These are phyloP conservation scores for Dothideomycetes sp. DNA, from an alignment of 2,329 filamentous ascomycete species.

Conservation along the genomic window DNA sequence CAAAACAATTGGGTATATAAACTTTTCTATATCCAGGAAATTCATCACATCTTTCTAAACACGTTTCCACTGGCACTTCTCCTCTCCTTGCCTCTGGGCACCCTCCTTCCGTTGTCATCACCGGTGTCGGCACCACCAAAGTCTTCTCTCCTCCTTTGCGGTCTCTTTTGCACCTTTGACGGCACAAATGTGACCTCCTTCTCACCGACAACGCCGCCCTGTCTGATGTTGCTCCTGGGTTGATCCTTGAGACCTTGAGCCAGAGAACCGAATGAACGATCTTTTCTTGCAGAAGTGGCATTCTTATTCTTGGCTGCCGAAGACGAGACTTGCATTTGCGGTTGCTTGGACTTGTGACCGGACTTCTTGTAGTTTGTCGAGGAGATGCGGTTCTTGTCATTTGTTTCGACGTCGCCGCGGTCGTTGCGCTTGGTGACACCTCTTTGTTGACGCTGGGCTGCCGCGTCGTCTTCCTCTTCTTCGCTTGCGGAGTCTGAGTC, in stretches of 20 bases:
- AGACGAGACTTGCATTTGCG: constrained; percentile 50
- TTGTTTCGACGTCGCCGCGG: constrained; percentile 23
- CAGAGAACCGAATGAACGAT: constrained; percentile 51
- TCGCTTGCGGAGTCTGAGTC: constrained; percentile 28
- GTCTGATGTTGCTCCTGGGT: constrained; percentile 18
- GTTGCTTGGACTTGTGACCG: constrained; percentile 34
- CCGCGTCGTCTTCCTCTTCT: constrained; percentile 20
- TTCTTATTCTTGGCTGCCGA: constrained; percentile 25
- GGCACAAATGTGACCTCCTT: constrained; percentile 67
- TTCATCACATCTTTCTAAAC: constrained; percentile 53
- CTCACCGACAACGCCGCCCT: constrained; percentile 37
- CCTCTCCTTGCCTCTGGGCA: constrained; percentile 37
- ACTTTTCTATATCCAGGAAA: no score
- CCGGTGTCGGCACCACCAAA: constrained; percentile 23
- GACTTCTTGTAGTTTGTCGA: constrained; percentile 56
- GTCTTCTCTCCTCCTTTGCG: constrained; percentile 19
- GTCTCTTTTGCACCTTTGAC: constrained; percentile 37
- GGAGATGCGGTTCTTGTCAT: constrained; percentile 48
- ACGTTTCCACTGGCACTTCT: constrained; percentile 69
- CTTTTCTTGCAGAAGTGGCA: constrained; percentile 28
- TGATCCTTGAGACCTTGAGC: constrained; percentile 33
- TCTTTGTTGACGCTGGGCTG: constrained; percentile 27
- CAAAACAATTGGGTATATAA: no score
- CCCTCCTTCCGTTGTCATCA: constrained; percentile 22
- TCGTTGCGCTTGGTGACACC: constrained; percentile 28